Base-by-base conservation (phyloP, 2,329 filamentous ascomycete species). In the Nothopassalora personata region DNA sequence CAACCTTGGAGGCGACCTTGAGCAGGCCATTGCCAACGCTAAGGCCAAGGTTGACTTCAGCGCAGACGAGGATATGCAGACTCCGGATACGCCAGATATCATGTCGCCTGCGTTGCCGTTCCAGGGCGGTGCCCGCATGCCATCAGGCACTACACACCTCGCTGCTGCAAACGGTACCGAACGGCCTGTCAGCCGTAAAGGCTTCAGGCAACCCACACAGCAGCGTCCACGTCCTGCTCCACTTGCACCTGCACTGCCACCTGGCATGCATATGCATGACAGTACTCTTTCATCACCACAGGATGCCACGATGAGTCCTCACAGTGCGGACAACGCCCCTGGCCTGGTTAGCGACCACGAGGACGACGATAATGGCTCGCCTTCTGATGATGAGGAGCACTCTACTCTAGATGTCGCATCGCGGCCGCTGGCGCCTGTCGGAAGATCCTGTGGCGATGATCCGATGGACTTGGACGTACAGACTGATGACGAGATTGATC, bases 331-430 rank as follows among this genome's bases (percentile, higher is more conserved):
- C 67, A 79, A 76, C 65, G 78, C 78, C 54, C 79, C 79, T 15
- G 79, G 78, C 27, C 68, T 81, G 60, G 76, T 80, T 36, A 79
- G 76, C 64, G 79, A 81, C 61, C 76, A 79, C 66, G 78, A 80
- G 57, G 79, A 80, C 58, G 77, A 79, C 55, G 75, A 78, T 45
- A 75, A 70, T 55, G 63, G 57, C 47, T 69, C 67, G n/a, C 67
- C 61, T 33, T 66, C 64, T 28, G 69, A 71, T 45, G 68, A 72
- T 39, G 70, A 73, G 47, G 65, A 61, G 19, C 66, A 64, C 11
- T 61, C 62, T 8, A 57, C 62, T n/a, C 61, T 61, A 8, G 54
- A 63, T 10, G 63, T 66, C 8, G 68, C 63, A 50, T 72, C 73
- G 46, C 58, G 54, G 15, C 60, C 67, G 4, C 57, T 68, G 45